Evolutionary conservation across 2,329 filamentous ascomycete species (phyloP).

Genomic region (Fusarium sp.): DNA sequence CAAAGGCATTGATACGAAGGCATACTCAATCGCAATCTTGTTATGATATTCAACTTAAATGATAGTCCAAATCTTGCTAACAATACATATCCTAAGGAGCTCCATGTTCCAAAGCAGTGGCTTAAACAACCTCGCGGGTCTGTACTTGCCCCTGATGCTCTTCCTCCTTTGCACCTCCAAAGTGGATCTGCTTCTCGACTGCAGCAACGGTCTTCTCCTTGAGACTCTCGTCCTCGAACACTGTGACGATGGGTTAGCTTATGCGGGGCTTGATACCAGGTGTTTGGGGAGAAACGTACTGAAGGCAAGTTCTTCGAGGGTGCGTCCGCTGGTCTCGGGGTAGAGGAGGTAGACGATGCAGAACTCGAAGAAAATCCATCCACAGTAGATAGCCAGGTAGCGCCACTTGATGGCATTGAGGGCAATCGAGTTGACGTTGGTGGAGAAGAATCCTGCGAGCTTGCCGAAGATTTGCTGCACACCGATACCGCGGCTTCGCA

Average conservation of each 20-base stretch:
- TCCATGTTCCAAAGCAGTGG: neutral
- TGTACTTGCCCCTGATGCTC: conserved; percentile 14
- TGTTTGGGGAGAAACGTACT: conserved; percentile 49
- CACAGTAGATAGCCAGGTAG: conserved; percentile 60
- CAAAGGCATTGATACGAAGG: too few species aligned
- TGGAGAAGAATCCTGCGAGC: conserved; percentile 58
- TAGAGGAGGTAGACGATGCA: conserved; percentile 81
- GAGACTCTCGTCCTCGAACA: conserved; percentile 57
- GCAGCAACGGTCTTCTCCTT: conserved; percentile 57
- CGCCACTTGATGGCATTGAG: conserved; percentile 57
- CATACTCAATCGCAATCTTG: neutral
- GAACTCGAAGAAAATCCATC: conserved; percentile 59
- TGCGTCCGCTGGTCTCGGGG: conserved; percentile 82
- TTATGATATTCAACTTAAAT: neutral
- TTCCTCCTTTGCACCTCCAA: conserved; percentile 35
- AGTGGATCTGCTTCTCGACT: conserved; percentile 56
- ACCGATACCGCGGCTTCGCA: conserved; percentile 69
- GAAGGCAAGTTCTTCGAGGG: conserved; percentile 75
- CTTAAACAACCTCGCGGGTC: conserved; percentile 30
- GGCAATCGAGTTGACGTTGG: conserved; percentile 61
- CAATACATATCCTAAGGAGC: neutral
- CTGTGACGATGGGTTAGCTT: conserved; percentile 45
- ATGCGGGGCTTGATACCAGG: neutral
- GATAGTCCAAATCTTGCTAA: neutral
- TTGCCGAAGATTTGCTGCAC: conserved; percentile 68